Evolutionary conservation across 139 green algal species (phyloP).

Genomic region (Edaphochlamys debaryana): DNA sequence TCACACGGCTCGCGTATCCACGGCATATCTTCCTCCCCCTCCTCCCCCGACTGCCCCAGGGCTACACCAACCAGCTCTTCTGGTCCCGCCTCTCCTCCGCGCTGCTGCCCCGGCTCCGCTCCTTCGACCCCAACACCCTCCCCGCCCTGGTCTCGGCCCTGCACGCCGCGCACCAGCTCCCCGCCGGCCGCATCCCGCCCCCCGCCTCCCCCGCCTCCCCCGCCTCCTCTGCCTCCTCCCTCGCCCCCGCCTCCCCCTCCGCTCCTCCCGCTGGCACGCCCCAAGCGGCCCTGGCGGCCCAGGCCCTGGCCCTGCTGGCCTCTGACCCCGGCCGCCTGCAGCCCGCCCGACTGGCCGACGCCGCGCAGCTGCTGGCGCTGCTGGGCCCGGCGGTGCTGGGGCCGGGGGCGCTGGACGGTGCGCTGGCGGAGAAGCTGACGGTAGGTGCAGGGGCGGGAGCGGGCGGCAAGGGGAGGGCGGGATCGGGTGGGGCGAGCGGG

Average conservation of each 20-base stretch:
- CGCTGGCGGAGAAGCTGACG: neutral
- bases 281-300: neutral
- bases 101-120: neutral
- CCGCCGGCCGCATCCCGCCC: too few relatives aligned
- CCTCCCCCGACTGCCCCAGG: neutral
- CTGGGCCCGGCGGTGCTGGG: neutral
- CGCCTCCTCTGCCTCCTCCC: neutral
- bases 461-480: too few relatives aligned
- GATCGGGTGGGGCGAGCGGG: too few relatives aligned
- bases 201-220: neutral
- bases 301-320: neutral
- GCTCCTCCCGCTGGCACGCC: too few relatives aligned
- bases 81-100: constrained; percentile 11
- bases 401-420: neutral
- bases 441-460: neutral
- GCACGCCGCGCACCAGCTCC: constrained; percentile 10
- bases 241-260: too few relatives aligned
- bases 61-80: constrained; percentile 34
- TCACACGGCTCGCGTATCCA: too few relatives aligned
- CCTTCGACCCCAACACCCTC: constrained; percentile 32
- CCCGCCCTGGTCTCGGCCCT: neutral
- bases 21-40: too few relatives aligned
- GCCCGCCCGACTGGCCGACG: constrained; percentile 11
- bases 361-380: neutral
- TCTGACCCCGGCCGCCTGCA: neutral